Evolutionary conservation across 805 yeast genomes (phyloP).

Genomic region (Pichia deserticola): DNA sequence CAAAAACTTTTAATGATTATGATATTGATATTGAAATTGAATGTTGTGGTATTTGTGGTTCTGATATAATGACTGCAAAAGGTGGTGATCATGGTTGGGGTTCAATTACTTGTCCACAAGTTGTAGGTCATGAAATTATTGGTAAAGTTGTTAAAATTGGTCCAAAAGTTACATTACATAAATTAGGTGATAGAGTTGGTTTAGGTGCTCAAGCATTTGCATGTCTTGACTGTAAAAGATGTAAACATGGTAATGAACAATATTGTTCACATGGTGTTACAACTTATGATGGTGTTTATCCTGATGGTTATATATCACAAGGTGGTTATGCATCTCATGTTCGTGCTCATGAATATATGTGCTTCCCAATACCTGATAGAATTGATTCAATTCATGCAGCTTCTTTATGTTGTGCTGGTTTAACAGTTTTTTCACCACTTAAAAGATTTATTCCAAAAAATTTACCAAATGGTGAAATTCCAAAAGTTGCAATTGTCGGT

Average conservation of each 20-base stretch:
- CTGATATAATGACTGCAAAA: slow-evolving; percentile 46
- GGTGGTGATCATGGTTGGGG: slow-evolving; percentile 45
- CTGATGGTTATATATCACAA: slow-evolving; percentile 31
- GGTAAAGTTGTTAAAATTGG: slow-evolving; percentile 36
- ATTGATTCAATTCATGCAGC: slow-evolving; percentile 37
- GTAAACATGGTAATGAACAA: slow-evolving; percentile 35
- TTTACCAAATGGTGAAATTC: slow-evolving; percentile 25
- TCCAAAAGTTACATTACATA: slow-evolving; percentile 27
- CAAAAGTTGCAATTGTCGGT: slow-evolving; percentile 37
- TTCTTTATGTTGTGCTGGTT: slow-evolving; percentile 46
- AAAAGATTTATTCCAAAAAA: slow-evolving; percentile 30
- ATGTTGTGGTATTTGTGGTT: slow-evolving; percentile 63
- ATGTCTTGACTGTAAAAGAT: slow-evolving; percentile 31
- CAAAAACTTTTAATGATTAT: slow-evolving; percentile 35
- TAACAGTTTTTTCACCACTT: slow-evolving; percentile 44
- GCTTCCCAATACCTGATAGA: slow-evolving; percentile 39
- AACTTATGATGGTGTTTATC: slow-evolving; percentile 35
- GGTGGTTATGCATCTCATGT: slow-evolving; percentile 44
- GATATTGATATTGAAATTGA: slow-evolving; percentile 54
- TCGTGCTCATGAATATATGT: slow-evolving; percentile 39
- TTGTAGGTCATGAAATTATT: slow-evolving; percentile 45
- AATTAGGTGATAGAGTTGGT: slow-evolving; percentile 40
- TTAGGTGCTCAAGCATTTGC: slow-evolving; percentile 37
- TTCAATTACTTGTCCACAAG: slow-evolving; percentile 31
- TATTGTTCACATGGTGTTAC: slow-evolving; percentile 36